phyloP scores from a whole-genome alignment of 1,284 basidiomycete genomes.

The Ustilago cynodontis region DNA sequence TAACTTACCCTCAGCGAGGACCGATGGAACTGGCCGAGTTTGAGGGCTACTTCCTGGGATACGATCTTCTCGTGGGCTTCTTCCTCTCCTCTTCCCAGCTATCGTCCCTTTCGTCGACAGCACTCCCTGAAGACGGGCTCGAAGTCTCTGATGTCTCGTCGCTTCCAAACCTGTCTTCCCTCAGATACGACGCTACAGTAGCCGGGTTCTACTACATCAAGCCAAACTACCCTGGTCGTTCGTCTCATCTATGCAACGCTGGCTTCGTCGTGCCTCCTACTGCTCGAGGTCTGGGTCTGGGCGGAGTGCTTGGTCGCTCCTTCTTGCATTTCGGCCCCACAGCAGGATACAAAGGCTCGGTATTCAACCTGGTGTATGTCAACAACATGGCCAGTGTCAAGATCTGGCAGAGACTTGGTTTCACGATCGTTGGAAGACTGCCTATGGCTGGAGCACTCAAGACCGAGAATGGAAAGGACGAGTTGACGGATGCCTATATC shows the following conservation, averaged over 20 bases:
- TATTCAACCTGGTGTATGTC: conserved; percentile 93
- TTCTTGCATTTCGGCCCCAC: conserved; percentile 80
- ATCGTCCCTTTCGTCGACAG: not conserved
- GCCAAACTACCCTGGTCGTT: conserved; percentile 76
- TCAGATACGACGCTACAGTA: conserved; percentile 68
- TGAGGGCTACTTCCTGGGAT: conserved; percentile 52
- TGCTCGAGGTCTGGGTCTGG: conserved; percentile 80
- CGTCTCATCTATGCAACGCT: conserved; percentile 90
- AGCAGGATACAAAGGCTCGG: conserved; percentile 82
- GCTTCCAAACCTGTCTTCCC: conserved; percentile 18
- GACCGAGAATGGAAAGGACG: conserved; percentile 75
- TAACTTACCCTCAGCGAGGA: conserved; percentile 58
- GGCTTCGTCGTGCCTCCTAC: conserved; percentile 85
- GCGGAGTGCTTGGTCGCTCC: conserved; percentile 80
- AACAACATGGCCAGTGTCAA: conserved; percentile 81
- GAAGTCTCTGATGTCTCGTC: conserved; percentile 7
- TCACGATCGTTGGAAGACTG: conserved; percentile 84
- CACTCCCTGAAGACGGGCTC: conserved; percentile 17
- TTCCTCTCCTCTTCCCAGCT: conserved; percentile 31
- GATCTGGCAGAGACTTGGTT: conserved; percentile 88
- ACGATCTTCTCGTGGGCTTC: conserved; percentile 50
- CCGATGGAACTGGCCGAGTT: conserved; percentile 52
- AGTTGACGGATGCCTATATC: conserved; percentile 88
- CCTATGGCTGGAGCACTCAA: conserved; percentile 83
- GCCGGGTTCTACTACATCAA: conserved; percentile 78